phyloP scores from a whole-genome alignment of 2,329 filamentous ascomycete species.

The Aspergillus niger region DNA sequence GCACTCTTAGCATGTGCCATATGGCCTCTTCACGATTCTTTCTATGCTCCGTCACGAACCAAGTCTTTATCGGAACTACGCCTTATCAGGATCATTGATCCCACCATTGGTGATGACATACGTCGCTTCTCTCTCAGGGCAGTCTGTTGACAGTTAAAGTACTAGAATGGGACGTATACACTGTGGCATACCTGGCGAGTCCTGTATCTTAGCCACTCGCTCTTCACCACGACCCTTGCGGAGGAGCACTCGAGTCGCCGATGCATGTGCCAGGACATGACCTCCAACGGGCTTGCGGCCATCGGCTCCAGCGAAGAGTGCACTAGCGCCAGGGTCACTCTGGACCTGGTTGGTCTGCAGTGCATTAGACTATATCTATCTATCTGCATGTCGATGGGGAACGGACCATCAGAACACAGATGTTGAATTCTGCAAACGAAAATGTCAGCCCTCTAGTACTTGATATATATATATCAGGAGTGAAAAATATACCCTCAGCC shows the following conservation, averaged over 20 bases:
- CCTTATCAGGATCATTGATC: slow-evolving; percentile 68
- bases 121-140: slow-evolving; percentile 68
- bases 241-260: slow-evolving; percentile 65
- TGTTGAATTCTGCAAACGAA: slow-evolving; percentile 60
- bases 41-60: neutral
- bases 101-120: slow-evolving; percentile 71
- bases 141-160: slow-evolving; percentile 51
- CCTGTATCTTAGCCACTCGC: slow-evolving; percentile 68
- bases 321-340: slow-evolving; percentile 68
- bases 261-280: slow-evolving; percentile 69
- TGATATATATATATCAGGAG: neutral
- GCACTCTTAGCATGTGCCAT: neutral
- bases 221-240: slow-evolving; percentile 70
- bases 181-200: slow-evolving; percentile 59
- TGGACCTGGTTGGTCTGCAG: slow-evolving; percentile 69
- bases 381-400: neutral
- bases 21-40: neutral
- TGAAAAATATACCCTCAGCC: slow-evolving; percentile 55
- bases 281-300: slow-evolving; percentile 68
- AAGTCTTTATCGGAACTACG: slow-evolving; percentile 35
- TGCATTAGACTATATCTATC: slow-evolving; percentile 7
- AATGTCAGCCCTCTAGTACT: slow-evolving; percentile 11
- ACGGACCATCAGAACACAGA: slow-evolving; percentile 62
- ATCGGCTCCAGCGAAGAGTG: slow-evolving; percentile 67
- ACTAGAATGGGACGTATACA: neutral